phyloP scores from a whole-genome alignment of 1,284 basidiomycete genomes.

The Fomitopsis schrenkii region DNA sequence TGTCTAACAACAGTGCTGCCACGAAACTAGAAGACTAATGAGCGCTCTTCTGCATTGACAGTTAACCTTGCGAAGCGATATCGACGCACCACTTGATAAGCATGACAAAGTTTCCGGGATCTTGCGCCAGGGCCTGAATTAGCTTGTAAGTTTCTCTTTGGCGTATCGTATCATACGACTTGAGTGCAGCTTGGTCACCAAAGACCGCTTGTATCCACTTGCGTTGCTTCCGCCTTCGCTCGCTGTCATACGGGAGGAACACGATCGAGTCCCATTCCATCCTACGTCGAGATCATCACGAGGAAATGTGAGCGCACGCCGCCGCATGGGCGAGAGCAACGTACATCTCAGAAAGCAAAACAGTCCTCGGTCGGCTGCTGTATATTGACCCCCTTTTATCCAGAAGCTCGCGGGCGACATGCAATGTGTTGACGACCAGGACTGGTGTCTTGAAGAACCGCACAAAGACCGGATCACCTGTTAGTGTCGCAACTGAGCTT shows the following conservation, averaged over 20 bases:
- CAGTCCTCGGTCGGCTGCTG: conserved; percentile 28
- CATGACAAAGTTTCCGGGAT: neutral
- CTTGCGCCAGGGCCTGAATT: neutral
- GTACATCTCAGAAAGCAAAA: neutral
- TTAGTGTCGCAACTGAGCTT: too few relatives aligned
- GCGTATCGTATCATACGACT: neutral
- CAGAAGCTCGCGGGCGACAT: conserved; percentile 34
- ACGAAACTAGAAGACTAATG: neutral
- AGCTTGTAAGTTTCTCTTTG: neutral
- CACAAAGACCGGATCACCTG: conserved; percentile 27
- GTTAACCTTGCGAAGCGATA: too few relatives aligned
- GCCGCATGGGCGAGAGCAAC: neutral
- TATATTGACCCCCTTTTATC: conserved; percentile 37
- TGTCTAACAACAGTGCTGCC: neutral
- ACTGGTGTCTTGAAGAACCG: conserved; percentile 30
- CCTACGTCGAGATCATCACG: too few relatives aligned
- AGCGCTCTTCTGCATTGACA: too few relatives aligned
- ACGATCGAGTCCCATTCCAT: neutral
- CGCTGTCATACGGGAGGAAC: conserved; percentile 17
- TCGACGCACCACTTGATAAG: neutral
- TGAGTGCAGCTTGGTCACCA: neutral
- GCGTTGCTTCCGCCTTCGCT: conserved; percentile 7
- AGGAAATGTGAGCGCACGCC: too few relatives aligned
- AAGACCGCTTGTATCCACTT: neutral
- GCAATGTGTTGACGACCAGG: conserved; percentile 33